Percentiles rank a stretch among this genome's conserved stretches.
Evolutionary conservation across 192 early-diverging fungal species (phyloP).

Genomic region (Backusella australiensis): DNA sequence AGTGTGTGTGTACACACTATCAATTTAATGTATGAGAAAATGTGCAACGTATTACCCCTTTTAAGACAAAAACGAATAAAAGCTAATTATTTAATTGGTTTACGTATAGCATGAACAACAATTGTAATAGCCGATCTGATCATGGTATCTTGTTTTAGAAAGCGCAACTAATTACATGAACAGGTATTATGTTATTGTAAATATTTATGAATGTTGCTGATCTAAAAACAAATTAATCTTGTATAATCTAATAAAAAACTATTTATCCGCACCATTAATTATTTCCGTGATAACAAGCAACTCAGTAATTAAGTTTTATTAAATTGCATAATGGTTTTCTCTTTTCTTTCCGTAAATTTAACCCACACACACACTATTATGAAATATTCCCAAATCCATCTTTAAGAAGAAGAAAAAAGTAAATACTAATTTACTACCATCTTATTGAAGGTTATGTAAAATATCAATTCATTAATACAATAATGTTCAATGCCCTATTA

Average conservation of each 20-base stretch:
- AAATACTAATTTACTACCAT: background rate
- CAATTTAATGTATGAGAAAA: background rate
- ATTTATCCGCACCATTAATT: background rate
- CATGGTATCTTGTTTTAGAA: background rate
- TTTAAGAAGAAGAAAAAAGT: background rate
- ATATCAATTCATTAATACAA: background rate
- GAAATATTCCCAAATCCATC: background rate
- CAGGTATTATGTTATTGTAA: background rate
- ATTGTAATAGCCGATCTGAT: background rate
- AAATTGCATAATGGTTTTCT: background rate
- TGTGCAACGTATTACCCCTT: background rate
- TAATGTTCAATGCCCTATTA: background rate
- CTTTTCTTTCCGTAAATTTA: background rate
- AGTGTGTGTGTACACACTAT: background rate
- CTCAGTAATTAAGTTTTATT: background rate
- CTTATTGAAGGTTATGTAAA: background rate
- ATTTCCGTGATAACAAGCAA: background rate
- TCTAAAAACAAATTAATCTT: background rate
- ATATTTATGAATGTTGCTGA: background rate
- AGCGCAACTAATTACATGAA: background rate
- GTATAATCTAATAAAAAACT: background rate
- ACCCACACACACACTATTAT: background rate
- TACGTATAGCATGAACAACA: background rate
- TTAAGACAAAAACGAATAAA: background rate
- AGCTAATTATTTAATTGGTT: background rate